These are phyloP conservation scores for Hypoxylon sp. DNA, from an alignment of 2,329 filamentous ascomycete species.

Conservation along the genomic window DNA sequence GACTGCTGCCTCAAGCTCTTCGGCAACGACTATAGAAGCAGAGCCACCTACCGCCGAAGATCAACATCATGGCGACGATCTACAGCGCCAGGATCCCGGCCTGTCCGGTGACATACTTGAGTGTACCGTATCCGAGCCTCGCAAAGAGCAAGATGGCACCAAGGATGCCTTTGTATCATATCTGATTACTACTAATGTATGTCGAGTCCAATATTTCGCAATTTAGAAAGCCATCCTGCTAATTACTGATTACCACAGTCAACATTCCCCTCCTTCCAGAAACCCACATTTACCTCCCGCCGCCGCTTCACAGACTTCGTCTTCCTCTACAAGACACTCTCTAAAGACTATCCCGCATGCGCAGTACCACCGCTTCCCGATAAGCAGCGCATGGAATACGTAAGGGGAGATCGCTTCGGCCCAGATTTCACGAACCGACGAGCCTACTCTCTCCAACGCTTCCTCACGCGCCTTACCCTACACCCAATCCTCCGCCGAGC, in stretches of 20 bases:
- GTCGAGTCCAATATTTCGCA: conserved; percentile 24
- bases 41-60: conserved; percentile 50
- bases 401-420: conserved; percentile 94
- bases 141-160: conserved; percentile 96
- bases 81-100: conserved; percentile 64
- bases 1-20: conserved; percentile 44
- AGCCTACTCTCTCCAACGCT: conserved; percentile 91
- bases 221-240: conserved; percentile 17
- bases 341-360: conserved; percentile 88
- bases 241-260: conserved; percentile 77
- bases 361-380: conserved; percentile 95
- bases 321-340: conserved; percentile 92
- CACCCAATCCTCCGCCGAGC: conserved; percentile 91
- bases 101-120: conserved; percentile 82
- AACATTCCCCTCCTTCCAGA: conserved; percentile 93
- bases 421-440: conserved; percentile 90
- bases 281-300: conserved; percentile 81
- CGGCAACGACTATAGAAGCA: conserved; percentile 47
- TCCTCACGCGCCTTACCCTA: conserved; percentile 85
- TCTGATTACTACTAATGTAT: conserved; percentile 88
- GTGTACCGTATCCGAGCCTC: conserved; percentile 83
- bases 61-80: conserved; percentile 61
- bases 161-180: conserved; percentile 98
- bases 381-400: conserved; percentile 99
- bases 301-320: conserved; percentile 98